Percentiles rank a stretch among this genome's conserved stretches.
Conservation (phyloP, 1,284 basidiomycete genomes). For the Takashimella koratensis region DNA sequence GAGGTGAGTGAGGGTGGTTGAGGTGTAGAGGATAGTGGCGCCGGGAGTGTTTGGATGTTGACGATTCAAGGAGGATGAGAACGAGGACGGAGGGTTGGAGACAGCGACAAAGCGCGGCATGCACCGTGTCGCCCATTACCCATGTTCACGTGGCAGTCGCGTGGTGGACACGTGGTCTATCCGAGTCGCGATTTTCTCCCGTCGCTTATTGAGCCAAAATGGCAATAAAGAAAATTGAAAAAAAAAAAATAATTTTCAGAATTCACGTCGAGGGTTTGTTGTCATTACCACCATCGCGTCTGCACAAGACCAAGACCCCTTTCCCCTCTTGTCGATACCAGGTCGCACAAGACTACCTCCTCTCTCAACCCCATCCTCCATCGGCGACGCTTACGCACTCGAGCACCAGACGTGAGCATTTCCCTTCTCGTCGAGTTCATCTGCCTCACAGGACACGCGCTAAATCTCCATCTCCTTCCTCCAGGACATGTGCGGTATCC, state of each 20-base stretch:
- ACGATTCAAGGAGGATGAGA: not conserved
- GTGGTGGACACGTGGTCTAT: not conserved
- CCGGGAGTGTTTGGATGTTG: no score
- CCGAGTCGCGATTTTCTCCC: no score
- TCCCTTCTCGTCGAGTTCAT: no score
- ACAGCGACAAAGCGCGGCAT: no score
- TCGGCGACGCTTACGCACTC: no score
- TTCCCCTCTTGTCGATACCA: not conserved
- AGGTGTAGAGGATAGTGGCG: not conserved
- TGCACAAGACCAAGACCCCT: not conserved
- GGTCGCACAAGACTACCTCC: not conserved
- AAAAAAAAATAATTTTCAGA: not conserved
- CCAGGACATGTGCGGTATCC: conserved; percentile 72
- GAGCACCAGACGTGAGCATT: no score
- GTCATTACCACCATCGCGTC: not conserved
- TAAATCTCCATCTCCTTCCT: not conserved
- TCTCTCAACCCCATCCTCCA: not conserved
- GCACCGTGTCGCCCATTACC: no score
- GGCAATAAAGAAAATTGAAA: not conserved
- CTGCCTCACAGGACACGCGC: no score
- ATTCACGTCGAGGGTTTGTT: not conserved
- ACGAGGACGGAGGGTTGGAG: not conserved
- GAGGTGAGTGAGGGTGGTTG: not conserved
- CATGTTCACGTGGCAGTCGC: not conserved
- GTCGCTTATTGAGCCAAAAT: not conserved